These are phyloP conservation scores for Colletotrichum shisoi DNA, from an alignment of 2,329 filamentous ascomycete genomes.

Conservation along the genomic window DNA sequence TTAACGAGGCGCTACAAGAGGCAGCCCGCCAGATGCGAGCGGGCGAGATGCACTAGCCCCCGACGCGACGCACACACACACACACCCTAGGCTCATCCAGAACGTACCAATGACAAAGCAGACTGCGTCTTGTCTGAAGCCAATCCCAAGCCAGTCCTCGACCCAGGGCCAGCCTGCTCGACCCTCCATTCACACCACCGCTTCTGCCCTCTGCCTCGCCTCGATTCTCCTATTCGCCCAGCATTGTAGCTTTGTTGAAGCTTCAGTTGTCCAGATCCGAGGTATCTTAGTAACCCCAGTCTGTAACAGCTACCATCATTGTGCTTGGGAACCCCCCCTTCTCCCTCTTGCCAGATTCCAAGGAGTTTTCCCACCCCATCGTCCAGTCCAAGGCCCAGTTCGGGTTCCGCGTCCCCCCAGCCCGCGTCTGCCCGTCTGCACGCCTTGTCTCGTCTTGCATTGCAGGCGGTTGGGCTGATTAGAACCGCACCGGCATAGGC, in stretches of 20 bases:
- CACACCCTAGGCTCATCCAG: conserved; percentile 1
- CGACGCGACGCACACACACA: conserved; percentile 7
- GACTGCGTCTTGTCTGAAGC: background rate
- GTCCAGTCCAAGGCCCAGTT: conserved; percentile 3
- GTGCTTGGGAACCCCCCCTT: conserved; percentile 24
- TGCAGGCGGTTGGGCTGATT: background rate
- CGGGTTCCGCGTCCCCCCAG: conserved; percentile 4
- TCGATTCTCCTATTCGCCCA: conserved; percentile 2
- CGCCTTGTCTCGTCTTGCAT: conserved; percentile 17
- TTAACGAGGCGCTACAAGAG: conserved; percentile 29
- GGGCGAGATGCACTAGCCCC: conserved; percentile 27
- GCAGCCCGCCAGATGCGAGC: conserved; percentile 30
- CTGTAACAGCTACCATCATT: conserved; percentile 33
- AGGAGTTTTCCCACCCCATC: background rate
- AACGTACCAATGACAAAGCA: conserved; percentile 10
- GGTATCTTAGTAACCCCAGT: conserved; percentile 10
- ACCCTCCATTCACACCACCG: conserved; percentile 1
- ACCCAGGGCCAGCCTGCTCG: conserved; percentile 3
- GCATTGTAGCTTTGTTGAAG: conserved; percentile 4
- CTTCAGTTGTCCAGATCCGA: conserved; percentile 3
- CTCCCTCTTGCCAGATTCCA: conserved; percentile 31
- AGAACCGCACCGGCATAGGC: too few relatives aligned
- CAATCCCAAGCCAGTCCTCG: conserved; percentile 3
- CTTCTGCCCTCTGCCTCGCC: conserved; percentile 6
- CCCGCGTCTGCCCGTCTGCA: conserved; percentile 5